Percentiles rank a stretch among this genome's conserved stretches.
phyloP scores from a whole-genome alignment of 2,329 filamentous ascomycete species.

The Alternaria sp. region DNA sequence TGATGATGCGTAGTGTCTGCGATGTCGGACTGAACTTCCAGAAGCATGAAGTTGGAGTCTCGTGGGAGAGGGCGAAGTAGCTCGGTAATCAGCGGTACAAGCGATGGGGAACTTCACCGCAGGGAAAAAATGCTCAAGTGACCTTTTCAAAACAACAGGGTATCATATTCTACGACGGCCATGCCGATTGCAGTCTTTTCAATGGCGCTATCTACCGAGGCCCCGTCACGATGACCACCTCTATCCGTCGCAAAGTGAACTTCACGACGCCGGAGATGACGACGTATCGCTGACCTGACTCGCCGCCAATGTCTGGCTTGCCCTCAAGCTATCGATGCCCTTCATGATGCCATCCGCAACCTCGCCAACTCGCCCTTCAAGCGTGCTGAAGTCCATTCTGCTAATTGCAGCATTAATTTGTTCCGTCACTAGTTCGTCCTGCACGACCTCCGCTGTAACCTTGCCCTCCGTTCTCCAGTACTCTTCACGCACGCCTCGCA shows the following conservation, averaged over 20 bases:
- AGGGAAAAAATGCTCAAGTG: constrained; percentile 26
- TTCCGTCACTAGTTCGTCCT: constrained; percentile 76
- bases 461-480: constrained; percentile 85
- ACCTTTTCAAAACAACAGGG: constrained; percentile 21
- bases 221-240: constrained; percentile 21
- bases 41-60: neutral
- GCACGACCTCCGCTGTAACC: constrained; percentile 76
- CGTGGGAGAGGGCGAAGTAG: neutral
- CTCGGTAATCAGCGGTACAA: constrained; percentile 31
- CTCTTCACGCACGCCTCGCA: constrained; percentile 68
- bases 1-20: neutral
- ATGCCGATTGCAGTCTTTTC: constrained; percentile 1
- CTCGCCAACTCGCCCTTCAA: constrained; percentile 68
- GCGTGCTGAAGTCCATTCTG: constrained; percentile 66
- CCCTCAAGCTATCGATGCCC: constrained; percentile 37
- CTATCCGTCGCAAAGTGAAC: constrained; percentile 26
- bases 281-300: neutral
- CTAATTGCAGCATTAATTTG: constrained; percentile 71
- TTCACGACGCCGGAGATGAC: constrained; percentile 7
- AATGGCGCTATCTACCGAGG: constrained; percentile 8
- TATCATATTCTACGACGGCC: constrained; percentile 21
- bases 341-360: constrained; percentile 45
- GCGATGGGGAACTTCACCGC: constrained; percentile 16
- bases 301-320: constrained; percentile 7
- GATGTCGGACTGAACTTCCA: neutral